Evolutionary conservation across 768 basidiomycete genomes (phyloP).

Genomic region (Amanita molliuscula): DNA sequence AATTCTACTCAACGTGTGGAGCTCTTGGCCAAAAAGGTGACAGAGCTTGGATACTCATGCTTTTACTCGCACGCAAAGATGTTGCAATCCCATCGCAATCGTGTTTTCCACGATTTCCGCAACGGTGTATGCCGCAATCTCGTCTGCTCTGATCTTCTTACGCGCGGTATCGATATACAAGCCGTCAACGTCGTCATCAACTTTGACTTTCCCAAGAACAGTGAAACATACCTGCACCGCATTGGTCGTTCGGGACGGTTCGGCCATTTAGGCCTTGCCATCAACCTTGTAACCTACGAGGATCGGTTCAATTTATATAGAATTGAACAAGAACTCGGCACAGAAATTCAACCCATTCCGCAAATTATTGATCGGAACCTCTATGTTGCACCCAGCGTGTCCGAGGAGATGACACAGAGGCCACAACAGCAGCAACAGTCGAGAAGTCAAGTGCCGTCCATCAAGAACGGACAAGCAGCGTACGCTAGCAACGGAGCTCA

Average conservation of each 20-base stretch:
- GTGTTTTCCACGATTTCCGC: slow-evolving; percentile 99
- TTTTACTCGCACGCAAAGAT: slow-evolving; percentile 99
- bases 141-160: slow-evolving; percentile 95
- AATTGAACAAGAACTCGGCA: slow-evolving; percentile 97
- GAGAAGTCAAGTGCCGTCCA: slow-evolving; percentile 5
- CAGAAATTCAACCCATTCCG: slow-evolving; percentile 95
- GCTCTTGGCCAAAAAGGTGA: slow-evolving; percentile 98
- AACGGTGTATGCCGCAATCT: slow-evolving; percentile 97
- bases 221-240: slow-evolving; percentile 96
- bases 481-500: slow-evolving; percentile 26
- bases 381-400: slow-evolving; percentile 75
- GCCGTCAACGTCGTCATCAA: slow-evolving; percentile 99
- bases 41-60: slow-evolving; percentile 98
- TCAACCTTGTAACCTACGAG: slow-evolving; percentile 97
- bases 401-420: slow-evolving; percentile 29
- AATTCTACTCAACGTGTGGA: slow-evolving; percentile 99
- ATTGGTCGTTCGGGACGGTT: slow-evolving; percentile 98
- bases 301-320: slow-evolving; percentile 96
- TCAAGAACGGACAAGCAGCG: slow-evolving; percentile 17
- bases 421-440: slow-evolving; percentile 21
- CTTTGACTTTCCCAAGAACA: slow-evolving; percentile 99
- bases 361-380: slow-evolving; percentile 82
- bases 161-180: slow-evolving; percentile 98
- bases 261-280: slow-evolving; percentile 93
- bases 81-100: slow-evolving; percentile 97